Percentiles rank a stretch among this genome's conserved stretches.
phyloP scores from a whole-genome alignment of 169 alveolate genomes.

The Plasmodium gallinaceum region DNA sequence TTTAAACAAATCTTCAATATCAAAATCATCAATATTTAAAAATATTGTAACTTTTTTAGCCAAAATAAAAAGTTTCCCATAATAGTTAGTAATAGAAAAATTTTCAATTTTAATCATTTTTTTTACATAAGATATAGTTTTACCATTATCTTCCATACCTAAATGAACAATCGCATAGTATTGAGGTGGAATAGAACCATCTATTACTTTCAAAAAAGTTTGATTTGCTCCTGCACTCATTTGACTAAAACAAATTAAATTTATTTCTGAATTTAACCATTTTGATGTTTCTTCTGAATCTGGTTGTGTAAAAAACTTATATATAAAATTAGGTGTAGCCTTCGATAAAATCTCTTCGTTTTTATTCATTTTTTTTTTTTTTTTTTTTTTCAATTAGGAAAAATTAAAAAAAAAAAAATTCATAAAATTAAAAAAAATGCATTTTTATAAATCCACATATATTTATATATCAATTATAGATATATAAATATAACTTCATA shows the following conservation, averaged over 20 bases:
- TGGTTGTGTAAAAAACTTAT: slow-evolving; percentile 57
- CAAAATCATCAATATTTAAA: slow-evolving; percentile 41
- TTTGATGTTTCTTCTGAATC: slow-evolving; percentile 32
- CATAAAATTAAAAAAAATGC: not conserved
- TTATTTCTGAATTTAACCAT: slow-evolving; percentile 36
- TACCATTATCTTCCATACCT: slow-evolving; percentile 33
- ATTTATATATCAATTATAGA: no score
- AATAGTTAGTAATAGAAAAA: slow-evolving; percentile 58
- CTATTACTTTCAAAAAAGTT: slow-evolving; percentile 63
- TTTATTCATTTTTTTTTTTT: slow-evolving; percentile 18
- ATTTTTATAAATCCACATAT: not conserved
- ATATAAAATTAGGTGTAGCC: slow-evolving; percentile 73
- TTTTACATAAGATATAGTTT: slow-evolving; percentile 48
- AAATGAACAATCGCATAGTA: slow-evolving; percentile 65
- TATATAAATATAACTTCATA: no score
- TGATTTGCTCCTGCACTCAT: slow-evolving; percentile 74
- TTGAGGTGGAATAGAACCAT: slow-evolving; percentile 63
- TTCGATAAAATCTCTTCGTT: slow-evolving; percentile 71
- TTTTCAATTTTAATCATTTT: slow-evolving; percentile 49
- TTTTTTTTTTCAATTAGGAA: no score
- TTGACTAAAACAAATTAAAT: slow-evolving; percentile 65
- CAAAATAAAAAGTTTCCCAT: slow-evolving; percentile 58
- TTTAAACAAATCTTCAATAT: slow-evolving; percentile 54
- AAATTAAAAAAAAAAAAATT: slow-evolving; percentile 1
- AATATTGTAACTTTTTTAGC: slow-evolving; percentile 39